Evolutionary conservation across 805 yeast species (phyloP).

Genomic region (Candida arabinofermentans): DNA sequence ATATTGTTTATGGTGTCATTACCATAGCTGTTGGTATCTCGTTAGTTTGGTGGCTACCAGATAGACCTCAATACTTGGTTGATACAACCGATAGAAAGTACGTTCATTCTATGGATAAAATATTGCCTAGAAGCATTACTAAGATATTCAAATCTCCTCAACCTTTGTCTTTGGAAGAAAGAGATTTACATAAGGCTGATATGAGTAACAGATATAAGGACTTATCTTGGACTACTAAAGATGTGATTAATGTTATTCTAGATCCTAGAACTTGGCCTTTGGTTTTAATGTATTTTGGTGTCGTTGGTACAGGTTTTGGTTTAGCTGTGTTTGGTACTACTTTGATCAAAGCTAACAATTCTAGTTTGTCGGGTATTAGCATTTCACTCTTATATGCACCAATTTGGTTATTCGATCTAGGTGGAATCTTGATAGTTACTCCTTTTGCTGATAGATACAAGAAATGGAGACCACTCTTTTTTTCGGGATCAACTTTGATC

Average conservation of each 20-base stretch:
- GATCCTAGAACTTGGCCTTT: constrained; percentile 79
- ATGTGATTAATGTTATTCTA: constrained; percentile 47
- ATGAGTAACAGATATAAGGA: constrained; percentile 48
- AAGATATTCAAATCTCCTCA: constrained; percentile 23
- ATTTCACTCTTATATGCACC: constrained; percentile 82
- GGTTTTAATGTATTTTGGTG: constrained; percentile 86
- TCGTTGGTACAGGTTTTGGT: constrained; percentile 88
- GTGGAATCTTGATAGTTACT: constrained; percentile 68
- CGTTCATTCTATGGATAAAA: constrained; percentile 15
- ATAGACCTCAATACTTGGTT: constrained; percentile 48
- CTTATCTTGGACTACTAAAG: constrained; percentile 55
- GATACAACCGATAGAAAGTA: constrained; percentile 6
- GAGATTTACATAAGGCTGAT: constrained; percentile 53
- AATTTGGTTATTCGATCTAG: constrained; percentile 82
- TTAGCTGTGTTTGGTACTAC: constrained; percentile 82
- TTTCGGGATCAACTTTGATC: constrained; percentile 56
- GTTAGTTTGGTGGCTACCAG: constrained; percentile 83
- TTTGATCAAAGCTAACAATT: constrained; percentile 61
- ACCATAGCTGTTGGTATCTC: constrained; percentile 61
- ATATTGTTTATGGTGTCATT: constrained; percentile 67
- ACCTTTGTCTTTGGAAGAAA: constrained; percentile 55
- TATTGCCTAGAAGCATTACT: constrained; percentile 16
- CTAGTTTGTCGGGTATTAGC: constrained; percentile 57
- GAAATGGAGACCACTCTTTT: constrained; percentile 55
- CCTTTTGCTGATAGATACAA: constrained; percentile 75